phyloP scores from a whole-genome alignment of 768 basidiomycete species.

The Tylopilus balloui region DNA sequence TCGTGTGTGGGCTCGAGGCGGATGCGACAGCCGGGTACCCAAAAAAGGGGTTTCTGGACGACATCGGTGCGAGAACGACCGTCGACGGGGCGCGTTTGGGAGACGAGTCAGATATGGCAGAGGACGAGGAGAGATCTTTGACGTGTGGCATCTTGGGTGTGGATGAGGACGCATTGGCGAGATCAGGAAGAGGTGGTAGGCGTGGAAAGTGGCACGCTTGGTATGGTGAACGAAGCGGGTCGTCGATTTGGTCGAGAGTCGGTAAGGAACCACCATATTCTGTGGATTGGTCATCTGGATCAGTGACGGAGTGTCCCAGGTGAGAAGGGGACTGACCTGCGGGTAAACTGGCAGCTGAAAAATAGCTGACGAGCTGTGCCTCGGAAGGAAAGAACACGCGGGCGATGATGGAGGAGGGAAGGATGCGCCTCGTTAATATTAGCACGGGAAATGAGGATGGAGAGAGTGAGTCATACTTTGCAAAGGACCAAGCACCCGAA shows the following conservation, averaged over 20 bases:
- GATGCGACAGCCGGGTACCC: slow-evolving; percentile 55
- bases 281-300: slow-evolving; percentile 32
- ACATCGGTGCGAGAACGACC: slow-evolving; percentile 45
- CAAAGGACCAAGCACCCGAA: slow-evolving; percentile 60
- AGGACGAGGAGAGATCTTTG: not conserved
- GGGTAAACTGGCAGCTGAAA: slow-evolving; percentile 51
- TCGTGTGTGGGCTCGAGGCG: slow-evolving; percentile 33
- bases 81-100: slow-evolving; percentile 8
- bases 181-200: not conserved
- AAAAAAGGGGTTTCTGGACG: slow-evolving; percentile 66
- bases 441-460: slow-evolving; percentile 7
- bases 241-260: slow-evolving; percentile 44
- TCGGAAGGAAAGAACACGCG: slow-evolving; percentile 63
- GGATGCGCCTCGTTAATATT: slow-evolving; percentile 44
- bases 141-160: not conserved
- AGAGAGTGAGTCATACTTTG: slow-evolving; percentile 45
- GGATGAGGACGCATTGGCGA: not conserved
- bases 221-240: slow-evolving; percentile 37
- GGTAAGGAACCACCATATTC: slow-evolving; percentile 68
- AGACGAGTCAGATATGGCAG: not conserved
- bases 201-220: slow-evolving; percentile 7
- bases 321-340: slow-evolving; percentile 32
- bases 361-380: slow-evolving; percentile 51
- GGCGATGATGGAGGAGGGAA: slow-evolving; percentile 56
- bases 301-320: not conserved